A percentile compares a stretch with the other conserved stretches of the same genome.
phyloP scores from a whole-genome alignment of 139 green algal species.

The Chlorella sorokiniana region DNA sequence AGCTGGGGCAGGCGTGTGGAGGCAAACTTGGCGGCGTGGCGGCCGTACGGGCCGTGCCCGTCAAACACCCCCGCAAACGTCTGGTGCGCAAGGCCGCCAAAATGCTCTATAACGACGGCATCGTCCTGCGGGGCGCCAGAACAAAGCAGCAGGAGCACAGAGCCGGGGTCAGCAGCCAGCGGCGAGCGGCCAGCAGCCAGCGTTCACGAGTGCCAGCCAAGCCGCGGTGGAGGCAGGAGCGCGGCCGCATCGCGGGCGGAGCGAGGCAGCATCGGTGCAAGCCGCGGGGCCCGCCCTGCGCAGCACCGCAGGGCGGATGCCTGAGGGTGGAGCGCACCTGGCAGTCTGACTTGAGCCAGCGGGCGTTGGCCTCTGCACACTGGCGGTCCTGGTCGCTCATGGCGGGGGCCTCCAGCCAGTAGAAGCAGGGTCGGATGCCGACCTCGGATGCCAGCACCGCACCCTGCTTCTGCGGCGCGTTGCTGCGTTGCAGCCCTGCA shows the following conservation, averaged over 20 bases:
- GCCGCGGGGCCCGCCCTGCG: too few relatives aligned
- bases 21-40: slow-evolving; percentile 40
- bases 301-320: too few relatives aligned
- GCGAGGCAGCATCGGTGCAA: neutral
- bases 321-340: neutral
- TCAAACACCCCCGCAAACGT: slow-evolving; percentile 61
- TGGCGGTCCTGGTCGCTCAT: slow-evolving; percentile 14
- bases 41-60: slow-evolving; percentile 50
- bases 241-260: neutral
- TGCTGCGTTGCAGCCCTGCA: too few relatives aligned
- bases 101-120: slow-evolving; percentile 21
- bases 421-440: slow-evolving; percentile 43
- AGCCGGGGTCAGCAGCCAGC: neutral
- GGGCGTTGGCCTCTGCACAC: slow-evolving; percentile 26
- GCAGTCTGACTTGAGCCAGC: slow-evolving; percentile 44
- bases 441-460: slow-evolving; percentile 18
- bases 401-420: slow-evolving; percentile 32
- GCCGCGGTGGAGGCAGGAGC: neutral
- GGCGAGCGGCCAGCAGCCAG: neutral
- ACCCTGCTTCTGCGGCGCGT: neutral
- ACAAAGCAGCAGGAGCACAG: neutral
- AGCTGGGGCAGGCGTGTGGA: slow-evolving; percentile 8
- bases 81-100: slow-evolving; percentile 23
- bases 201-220: neutral
- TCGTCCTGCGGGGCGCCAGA: slow-evolving; percentile 24